These are phyloP conservation scores for Mycena epipterygia DNA, from an alignment of 768 basidiomycete genomes.

Conservation along the genomic window DNA sequence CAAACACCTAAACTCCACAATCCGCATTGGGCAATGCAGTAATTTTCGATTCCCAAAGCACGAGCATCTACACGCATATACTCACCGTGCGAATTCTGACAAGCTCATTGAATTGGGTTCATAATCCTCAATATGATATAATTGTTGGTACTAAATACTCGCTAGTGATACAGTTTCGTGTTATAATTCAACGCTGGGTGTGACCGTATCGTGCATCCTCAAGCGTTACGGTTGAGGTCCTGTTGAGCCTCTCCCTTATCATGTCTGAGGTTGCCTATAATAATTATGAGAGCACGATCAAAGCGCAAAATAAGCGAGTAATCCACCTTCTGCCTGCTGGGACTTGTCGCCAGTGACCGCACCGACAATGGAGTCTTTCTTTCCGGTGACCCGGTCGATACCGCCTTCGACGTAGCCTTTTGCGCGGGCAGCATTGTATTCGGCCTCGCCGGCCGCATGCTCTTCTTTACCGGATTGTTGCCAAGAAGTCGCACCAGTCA, in stretches of 20 bases:
- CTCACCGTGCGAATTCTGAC: no score
- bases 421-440: conserved; percentile 59
- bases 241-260: conserved; percentile 28
- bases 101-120: no score
- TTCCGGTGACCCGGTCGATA: conserved; percentile 59
- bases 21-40: not conserved
- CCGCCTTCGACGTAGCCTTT: conserved; percentile 66
- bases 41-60: no score
- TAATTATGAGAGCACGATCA: not conserved
- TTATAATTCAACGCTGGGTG: not conserved
- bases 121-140: no score
- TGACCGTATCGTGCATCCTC: not conserved
- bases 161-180: conserved; percentile 8
- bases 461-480: conserved; percentile 57
- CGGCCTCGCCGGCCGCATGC: conserved; percentile 59
- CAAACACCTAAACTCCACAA: not conserved
- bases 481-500: conserved; percentile 56
- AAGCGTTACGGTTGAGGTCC: conserved; percentile 1
- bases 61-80: no score
- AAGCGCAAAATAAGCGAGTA: not conserved
- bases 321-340: conserved; percentile 60
- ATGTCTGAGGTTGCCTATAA: conserved; percentile 16
- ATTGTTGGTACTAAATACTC: not conserved
- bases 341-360: conserved; percentile 66
- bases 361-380: conserved; percentile 66